phyloP scores from a whole-genome alignment of 2,329 filamentous ascomycete genomes.

The Stagonosporopsis chrysanthemi region DNA sequence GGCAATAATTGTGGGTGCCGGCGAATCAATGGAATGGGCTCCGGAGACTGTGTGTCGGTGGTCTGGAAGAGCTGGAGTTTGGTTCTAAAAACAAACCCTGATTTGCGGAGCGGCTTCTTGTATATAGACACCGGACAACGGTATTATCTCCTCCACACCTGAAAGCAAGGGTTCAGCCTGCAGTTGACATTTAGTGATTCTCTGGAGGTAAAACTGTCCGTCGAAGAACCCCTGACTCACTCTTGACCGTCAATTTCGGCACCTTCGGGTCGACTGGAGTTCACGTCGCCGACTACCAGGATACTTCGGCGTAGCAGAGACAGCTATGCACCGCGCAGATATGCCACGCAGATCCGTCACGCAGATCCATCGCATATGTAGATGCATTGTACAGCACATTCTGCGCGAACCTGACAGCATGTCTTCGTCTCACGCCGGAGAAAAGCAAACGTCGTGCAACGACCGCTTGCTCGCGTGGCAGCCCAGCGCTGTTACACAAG shows the following conservation, averaged over 20 bases:
- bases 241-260: not conserved
- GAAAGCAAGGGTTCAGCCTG: not conserved
- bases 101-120: not conserved
- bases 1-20: constrained; percentile 1
- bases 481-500: constrained; percentile 5
- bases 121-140: not conserved
- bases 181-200: not conserved
- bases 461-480: constrained; percentile 12
- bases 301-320: not conserved
- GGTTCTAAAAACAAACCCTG: not conserved
- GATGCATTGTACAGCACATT: not conserved
- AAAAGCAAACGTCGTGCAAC: constrained; percentile 14
- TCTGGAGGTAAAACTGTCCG: not conserved
- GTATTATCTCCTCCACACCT: not conserved
- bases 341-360: not conserved
- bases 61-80: constrained; percentile 1
- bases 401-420: not conserved
- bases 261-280: not conserved
- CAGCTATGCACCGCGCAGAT: not conserved
- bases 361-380: not conserved
- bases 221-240: not conserved
- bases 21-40: constrained; percentile 9
- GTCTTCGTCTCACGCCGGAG: not conserved
- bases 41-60: constrained; percentile 15
- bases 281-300: constrained; percentile 9